Conservation (phyloP, 129 eudicot species). For the Helichrysum umbraculigerum region DNA sequence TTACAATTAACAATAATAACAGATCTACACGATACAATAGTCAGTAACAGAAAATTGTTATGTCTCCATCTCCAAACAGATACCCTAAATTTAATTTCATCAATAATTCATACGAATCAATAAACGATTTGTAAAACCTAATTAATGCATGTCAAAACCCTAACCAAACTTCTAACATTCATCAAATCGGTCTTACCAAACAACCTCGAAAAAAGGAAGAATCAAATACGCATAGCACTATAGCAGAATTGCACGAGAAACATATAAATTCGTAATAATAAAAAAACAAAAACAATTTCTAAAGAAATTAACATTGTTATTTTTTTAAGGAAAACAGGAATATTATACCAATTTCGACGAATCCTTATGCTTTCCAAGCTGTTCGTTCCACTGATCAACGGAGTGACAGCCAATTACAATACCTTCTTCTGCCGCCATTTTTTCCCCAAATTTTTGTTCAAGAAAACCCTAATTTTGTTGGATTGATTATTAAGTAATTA, state of each 20-base stretch:
- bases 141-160: neutral
- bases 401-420: constrained; percentile 65
- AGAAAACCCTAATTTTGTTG: constrained; percentile 15
- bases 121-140: neutral
- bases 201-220: neutral
- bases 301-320: neutral
- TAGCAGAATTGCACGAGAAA: neutral
- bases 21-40: neutral
- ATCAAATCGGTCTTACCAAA: neutral
- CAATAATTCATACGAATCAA: neutral
- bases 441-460: neutral
- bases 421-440: constrained; percentile 63
- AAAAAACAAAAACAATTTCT: neutral
- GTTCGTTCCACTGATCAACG: constrained; percentile 49
- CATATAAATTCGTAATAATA: too few species aligned
- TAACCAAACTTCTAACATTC: neutral
- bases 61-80: neutral
- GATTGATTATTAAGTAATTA: neutral
- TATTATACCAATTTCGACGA: constrained; percentile 30
- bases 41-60: neutral
- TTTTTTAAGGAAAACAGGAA: neutral
- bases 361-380: constrained; percentile 37
- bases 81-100: neutral
- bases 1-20: too few species aligned
- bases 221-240: neutral